A percentile compares a stretch with the other conserved stretches of the same genome.
Conservation (phyloP, 75 land plant species). For the Picea glauca region DNA sequence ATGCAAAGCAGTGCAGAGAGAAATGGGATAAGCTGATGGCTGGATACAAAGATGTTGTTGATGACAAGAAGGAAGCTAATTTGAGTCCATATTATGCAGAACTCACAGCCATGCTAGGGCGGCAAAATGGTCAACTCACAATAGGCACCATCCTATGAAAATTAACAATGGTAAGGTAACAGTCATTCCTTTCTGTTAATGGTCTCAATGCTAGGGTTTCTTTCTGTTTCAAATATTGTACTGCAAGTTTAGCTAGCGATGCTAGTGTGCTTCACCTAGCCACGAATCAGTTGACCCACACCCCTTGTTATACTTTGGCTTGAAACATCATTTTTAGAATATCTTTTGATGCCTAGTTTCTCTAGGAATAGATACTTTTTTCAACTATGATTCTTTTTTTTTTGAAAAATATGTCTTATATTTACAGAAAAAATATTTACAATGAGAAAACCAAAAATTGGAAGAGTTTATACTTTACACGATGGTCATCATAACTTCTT, state of each 20-base stretch:
- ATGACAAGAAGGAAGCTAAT: constrained; percentile 26
- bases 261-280: neutral
- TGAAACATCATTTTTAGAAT: neutral
- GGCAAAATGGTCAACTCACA: constrained; percentile 1
- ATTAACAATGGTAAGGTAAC: neutral
- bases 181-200: neutral
- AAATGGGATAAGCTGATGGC: constrained; percentile 41
- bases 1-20: constrained; percentile 40
- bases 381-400: neutral
- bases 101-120: constrained; percentile 25
- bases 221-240: neutral
- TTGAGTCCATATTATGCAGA: constrained; percentile 34
- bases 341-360: neutral
- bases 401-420: no score
- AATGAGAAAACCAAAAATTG: no score
- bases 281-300: neutral
- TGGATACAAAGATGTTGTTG: constrained; percentile 31
- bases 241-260: neutral
- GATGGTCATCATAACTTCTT: no score
- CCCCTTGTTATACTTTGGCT: neutral
- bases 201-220: neutral
- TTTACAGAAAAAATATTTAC: no score
- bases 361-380: neutral
- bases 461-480: neutral
- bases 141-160: neutral